Evolutionary conservation across 768 basidiomycete genomes (phyloP).

Genomic region (Leccinum aurantiacum): DNA sequence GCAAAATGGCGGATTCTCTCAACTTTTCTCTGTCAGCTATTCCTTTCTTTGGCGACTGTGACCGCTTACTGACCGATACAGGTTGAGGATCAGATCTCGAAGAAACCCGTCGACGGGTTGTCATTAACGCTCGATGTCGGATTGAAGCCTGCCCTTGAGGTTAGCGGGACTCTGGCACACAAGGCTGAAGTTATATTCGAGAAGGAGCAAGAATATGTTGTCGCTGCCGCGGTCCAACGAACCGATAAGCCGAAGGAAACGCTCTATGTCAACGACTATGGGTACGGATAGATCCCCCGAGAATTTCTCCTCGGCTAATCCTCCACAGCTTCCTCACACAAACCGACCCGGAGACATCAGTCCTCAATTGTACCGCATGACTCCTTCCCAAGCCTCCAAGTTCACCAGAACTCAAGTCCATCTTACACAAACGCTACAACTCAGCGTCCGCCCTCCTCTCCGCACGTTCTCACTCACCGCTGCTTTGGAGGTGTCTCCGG

Average conservation of each 20-base stretch:
- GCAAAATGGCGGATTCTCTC: conserved; percentile 32
- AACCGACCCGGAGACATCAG: conserved; percentile 56
- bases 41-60: not conserved
- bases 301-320: not conserved
- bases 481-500: conserved; percentile 23
- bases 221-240: conserved; percentile 36
- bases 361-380: conserved; percentile 50
- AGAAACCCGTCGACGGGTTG: conserved; percentile 39
- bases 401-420: conserved; percentile 25
- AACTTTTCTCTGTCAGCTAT: conserved; percentile 36
- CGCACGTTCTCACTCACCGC: conserved; percentile 30
- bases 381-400: conserved; percentile 39
- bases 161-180: conserved; percentile 50
- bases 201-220: conserved; percentile 72
- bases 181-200: conserved; percentile 76
- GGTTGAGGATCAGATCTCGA: conserved; percentile 26
- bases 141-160: conserved; percentile 58
- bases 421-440: conserved; percentile 9
- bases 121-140: conserved; percentile 62
- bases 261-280: conserved; percentile 71
- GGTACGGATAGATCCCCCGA: conserved; percentile 43
- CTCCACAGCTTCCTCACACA: conserved; percentile 69
- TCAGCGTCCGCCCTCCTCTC: conserved; percentile 27
- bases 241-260: conserved; percentile 39
- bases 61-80: conserved; percentile 17